Conservation (phyloP, 768 basidiomycete species). For the Suillus lakei region DNA sequence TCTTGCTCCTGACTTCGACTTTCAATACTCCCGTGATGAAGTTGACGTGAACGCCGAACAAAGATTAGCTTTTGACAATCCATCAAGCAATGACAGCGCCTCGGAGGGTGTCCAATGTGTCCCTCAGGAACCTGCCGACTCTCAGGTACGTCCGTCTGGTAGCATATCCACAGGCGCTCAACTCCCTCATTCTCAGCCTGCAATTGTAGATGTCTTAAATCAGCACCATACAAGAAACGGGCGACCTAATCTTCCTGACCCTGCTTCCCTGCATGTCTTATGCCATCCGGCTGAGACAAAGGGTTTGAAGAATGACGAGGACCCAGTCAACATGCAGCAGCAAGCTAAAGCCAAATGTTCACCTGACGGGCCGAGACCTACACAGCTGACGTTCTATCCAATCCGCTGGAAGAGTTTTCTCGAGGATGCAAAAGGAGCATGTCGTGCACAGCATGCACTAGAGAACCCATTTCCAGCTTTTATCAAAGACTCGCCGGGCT, state of each 20-base stretch:
- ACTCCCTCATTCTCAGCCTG: not conserved
- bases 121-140: too few relatives aligned
- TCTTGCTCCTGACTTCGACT: not conserved
- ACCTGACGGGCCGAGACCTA: not conserved
- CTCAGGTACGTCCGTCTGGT: too few relatives aligned
- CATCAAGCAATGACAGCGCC: not conserved
- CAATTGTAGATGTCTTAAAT: not conserved
- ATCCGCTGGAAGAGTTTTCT: not conserved
- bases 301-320: not conserved
- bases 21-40: not conserved
- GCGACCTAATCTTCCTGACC: not conserved
- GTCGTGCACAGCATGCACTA: not conserved
- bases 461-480: not conserved
- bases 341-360: not conserved
- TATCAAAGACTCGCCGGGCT: not conserved
- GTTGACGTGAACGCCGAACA: not conserved
- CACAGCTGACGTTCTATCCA: not conserved
- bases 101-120: not conserved
- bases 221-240: not conserved
- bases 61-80: not conserved
- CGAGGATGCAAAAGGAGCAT: not conserved
- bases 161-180: too few relatives aligned
- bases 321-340: not conserved
- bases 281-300: not conserved
- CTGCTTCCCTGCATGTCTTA: not conserved